phyloP scores from a whole-genome alignment of 306 rosid genomes.

The cucumber (Cucumis sativus) region DNA sequence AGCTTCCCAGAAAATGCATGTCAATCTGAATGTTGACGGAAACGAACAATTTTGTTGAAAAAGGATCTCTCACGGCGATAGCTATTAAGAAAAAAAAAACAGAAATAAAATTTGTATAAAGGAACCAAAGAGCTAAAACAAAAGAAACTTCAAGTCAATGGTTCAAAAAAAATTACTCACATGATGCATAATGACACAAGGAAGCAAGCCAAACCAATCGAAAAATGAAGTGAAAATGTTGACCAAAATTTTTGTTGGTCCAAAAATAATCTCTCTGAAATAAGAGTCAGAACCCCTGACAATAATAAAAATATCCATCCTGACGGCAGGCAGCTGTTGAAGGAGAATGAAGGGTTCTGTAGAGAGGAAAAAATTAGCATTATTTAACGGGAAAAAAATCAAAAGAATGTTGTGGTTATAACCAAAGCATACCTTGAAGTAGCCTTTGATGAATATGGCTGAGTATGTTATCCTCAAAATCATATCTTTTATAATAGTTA shows the following conservation, averaged over 20 bases:
- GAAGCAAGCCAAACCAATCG: constrained; percentile 67
- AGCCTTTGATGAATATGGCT: constrained; percentile 48
- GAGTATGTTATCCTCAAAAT: constrained; percentile 70
- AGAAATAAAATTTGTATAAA: background rate
- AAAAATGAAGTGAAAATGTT: constrained; percentile 52
- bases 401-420: background rate
- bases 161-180: constrained; percentile 18
- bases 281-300: constrained; percentile 48
- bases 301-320: constrained; percentile 60
- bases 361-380: background rate
- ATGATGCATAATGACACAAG: constrained; percentile 50
- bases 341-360: constrained; percentile 73
- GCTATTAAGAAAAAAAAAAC: constrained; percentile 18
- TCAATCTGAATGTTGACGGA: constrained; percentile 65
- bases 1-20: constrained; percentile 9
- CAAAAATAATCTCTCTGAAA: constrained; percentile 70
- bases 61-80: constrained; percentile 57
- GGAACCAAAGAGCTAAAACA: background rate
- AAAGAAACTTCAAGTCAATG: background rate
- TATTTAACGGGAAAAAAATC: background rate
- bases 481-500: constrained; percentile 68
- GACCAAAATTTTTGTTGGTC: constrained; percentile 61
- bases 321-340: constrained; percentile 63
- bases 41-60: constrained; percentile 47
- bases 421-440: constrained; percentile 57